A percentile compares a stretch with the other conserved stretches of the same genome.
phyloP scores from a whole-genome alignment of 805 yeast genomes.

The Schizosaccharomyces osmophilus region DNA sequence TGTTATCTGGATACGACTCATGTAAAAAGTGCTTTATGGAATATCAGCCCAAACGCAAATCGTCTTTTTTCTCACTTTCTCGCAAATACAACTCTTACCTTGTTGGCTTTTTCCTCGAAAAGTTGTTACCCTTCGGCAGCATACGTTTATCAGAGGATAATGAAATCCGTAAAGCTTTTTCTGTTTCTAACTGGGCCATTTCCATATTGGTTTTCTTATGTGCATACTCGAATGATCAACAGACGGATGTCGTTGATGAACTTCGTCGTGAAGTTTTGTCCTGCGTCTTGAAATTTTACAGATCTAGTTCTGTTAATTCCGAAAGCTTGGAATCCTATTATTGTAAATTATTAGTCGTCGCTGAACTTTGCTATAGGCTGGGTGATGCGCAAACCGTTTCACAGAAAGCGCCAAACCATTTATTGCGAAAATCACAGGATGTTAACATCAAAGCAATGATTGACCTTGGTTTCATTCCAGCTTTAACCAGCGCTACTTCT shows the following conservation, averaged over 20 bases:
- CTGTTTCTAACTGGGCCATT: constrained; percentile 38
- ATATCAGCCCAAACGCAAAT: neutral
- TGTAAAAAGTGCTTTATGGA: neutral
- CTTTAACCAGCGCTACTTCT: constrained; percentile 35
- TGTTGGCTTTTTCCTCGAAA: neutral
- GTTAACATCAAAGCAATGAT: constrained; percentile 35
- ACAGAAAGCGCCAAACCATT: neutral
- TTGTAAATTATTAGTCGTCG: constrained; percentile 28
- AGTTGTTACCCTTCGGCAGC: constrained; percentile 29
- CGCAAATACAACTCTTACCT: neutral
- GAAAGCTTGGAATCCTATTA: constrained; percentile 23
- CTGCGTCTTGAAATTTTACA: constrained; percentile 34
- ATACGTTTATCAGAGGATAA: constrained; percentile 14
- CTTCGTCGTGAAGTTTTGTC: constrained; percentile 51
- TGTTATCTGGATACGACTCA: constrained; percentile 41
- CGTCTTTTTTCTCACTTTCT: neutral
- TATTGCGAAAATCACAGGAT: neutral
- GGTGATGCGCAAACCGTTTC: constrained; percentile 11
- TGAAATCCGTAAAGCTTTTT: constrained; percentile 19
- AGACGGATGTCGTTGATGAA: constrained; percentile 38
- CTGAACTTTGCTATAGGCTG: constrained; percentile 21
- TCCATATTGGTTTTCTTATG: constrained; percentile 37
- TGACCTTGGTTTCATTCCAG: constrained; percentile 29
- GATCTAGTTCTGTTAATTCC: constrained; percentile 21
- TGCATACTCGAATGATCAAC: constrained; percentile 27